Percentiles rank a stretch among this genome's conserved stretches.
Conservation (phyloP, 192 early-diverging fungal genomes). For the Linnemannia zychae region DNA sequence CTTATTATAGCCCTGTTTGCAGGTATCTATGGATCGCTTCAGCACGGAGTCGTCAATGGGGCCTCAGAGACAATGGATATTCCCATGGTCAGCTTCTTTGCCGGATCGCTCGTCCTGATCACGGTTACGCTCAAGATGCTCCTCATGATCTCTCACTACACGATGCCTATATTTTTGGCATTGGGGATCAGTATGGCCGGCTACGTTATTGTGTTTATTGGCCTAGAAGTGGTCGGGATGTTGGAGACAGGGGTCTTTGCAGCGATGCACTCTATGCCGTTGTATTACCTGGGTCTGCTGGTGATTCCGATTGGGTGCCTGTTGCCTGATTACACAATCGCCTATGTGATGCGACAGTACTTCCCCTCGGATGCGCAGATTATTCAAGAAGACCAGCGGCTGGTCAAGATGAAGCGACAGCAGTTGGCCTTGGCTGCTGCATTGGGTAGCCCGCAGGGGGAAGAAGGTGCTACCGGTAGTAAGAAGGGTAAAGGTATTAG, state of each 20-base stretch:
- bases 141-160: conserved; percentile 47
- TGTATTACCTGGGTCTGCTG: conserved; percentile 47
- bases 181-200: conserved; percentile 40
- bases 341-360: conserved; percentile 33
- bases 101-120: conserved; percentile 47
- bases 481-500: neutral
- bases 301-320: conserved; percentile 46
- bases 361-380: conserved; percentile 52
- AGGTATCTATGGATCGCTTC: conserved; percentile 35
- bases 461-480: neutral
- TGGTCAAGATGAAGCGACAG: conserved; percentile 21
- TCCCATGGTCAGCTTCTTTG: conserved; percentile 46
- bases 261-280: conserved; percentile 32
- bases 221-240: conserved; percentile 34
- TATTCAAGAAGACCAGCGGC: conserved; percentile 48
- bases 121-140: conserved; percentile 56
- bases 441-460: neutral
- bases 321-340: conserved; percentile 46
- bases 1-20: conserved; percentile 39
- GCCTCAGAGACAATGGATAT: conserved; percentile 26
- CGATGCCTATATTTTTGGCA: conserved; percentile 42
- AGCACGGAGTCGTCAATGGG: conserved; percentile 21
- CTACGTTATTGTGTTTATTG: conserved; percentile 44
- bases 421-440: neutral
- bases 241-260: conserved; percentile 35